phyloP scores from a whole-genome alignment of 768 basidiomycete species.

The Neoboletus brunneissimus region DNA sequence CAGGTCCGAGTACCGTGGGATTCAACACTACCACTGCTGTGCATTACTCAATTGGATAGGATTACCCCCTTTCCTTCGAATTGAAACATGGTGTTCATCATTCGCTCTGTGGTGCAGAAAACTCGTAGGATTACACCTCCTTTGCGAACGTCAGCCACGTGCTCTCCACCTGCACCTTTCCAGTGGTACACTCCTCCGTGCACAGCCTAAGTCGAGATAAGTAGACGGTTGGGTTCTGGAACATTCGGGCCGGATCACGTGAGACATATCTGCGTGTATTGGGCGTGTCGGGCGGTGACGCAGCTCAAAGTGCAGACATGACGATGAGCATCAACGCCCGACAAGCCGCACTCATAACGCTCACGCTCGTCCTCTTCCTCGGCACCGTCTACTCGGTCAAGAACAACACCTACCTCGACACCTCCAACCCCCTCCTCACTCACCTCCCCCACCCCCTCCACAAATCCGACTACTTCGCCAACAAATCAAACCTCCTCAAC shows the following conservation, averaged over 20 bases:
- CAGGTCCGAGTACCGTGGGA: no score
- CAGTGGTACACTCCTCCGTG: no score
- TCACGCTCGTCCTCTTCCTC: constrained; percentile 48
- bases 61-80: no score
- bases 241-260: not conserved
- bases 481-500: constrained; percentile 79
- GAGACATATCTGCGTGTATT: not conserved
- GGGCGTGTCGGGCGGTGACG: not conserved
- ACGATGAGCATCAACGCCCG: constrained; percentile 18
- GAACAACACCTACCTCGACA: constrained; percentile 75
- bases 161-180: no score
- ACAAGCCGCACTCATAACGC: constrained; percentile 37
- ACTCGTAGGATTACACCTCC: no score
- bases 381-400: constrained; percentile 68
- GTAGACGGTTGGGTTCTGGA: no score
- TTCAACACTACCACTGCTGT: no score
- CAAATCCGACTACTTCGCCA: constrained; percentile 68
- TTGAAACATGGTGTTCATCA: no score
- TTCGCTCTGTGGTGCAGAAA: no score
- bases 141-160: no score
- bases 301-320: constrained; percentile 4
- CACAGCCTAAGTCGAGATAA: no score
- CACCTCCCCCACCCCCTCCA: constrained; percentile 68
- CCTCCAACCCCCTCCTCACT: constrained; percentile 72
- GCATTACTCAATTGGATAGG: no score